Conservation (phyloP, 2,329 filamentous ascomycete species). For the Gaeumannomyces tritici region DNA sequence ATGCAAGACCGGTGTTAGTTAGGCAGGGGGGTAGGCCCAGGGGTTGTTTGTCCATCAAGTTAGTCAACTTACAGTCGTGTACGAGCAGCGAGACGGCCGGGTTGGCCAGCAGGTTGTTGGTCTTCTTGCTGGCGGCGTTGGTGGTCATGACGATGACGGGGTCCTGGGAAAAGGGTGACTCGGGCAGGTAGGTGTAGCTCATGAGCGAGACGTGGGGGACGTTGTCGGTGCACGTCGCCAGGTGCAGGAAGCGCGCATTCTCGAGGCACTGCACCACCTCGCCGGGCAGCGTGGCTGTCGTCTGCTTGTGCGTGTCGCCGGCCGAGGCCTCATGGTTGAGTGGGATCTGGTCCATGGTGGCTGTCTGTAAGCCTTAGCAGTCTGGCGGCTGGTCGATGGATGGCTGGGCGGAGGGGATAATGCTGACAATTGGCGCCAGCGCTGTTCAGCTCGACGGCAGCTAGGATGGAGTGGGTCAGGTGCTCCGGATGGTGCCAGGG, state of each 20-base stretch:
- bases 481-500: background rate
- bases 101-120: slow-evolving; percentile 72
- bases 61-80: slow-evolving; percentile 60
- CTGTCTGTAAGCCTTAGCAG: too few relatives aligned
- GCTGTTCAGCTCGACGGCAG: background rate
- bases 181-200: slow-evolving; percentile 96
- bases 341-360: slow-evolving; percentile 52
- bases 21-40: background rate
- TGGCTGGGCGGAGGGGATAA: too few relatives aligned
- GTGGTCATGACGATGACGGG: slow-evolving; percentile 95
- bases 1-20: background rate
- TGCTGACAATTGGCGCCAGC: too few relatives aligned
- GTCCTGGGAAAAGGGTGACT: slow-evolving; percentile 55
- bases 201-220: slow-evolving; percentile 90
- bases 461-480: background rate
- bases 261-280: slow-evolving; percentile 88
- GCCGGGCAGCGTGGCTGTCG: slow-evolving; percentile 60
- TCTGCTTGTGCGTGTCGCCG: slow-evolving; percentile 60
- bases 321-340: slow-evolving; percentile 69
- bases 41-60: background rate
- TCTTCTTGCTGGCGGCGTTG: slow-evolving; percentile 69
- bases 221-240: slow-evolving; percentile 79
- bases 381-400: too few relatives aligned
- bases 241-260: slow-evolving; percentile 93
- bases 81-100: slow-evolving; percentile 88